Evolutionary conservation across 495 filamentous ascomycete genomes (phyloP).

Genomic region (Lasiosphaeria ovina): DNA sequence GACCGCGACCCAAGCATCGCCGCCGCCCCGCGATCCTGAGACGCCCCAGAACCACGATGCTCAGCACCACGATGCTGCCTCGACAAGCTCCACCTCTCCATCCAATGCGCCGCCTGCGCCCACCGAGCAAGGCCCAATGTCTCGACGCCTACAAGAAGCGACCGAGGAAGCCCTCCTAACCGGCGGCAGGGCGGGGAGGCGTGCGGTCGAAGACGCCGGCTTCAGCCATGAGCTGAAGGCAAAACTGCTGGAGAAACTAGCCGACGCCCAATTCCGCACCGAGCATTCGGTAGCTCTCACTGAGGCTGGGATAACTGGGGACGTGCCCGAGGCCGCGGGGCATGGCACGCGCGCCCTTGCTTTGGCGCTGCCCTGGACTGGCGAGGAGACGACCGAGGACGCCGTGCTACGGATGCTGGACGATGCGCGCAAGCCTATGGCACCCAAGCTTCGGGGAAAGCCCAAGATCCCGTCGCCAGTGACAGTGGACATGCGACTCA

Average conservation of each 20-base stretch:
- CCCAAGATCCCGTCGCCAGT: slow-evolving; percentile 47
- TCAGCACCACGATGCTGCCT: too few relatives aligned
- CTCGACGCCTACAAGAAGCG: slow-evolving; percentile 69
- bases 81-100: background rate
- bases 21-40: too few relatives aligned
- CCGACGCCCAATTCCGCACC: slow-evolving; percentile 64
- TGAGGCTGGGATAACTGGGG: slow-evolving; percentile 50
- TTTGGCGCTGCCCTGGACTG: slow-evolving; percentile 71
- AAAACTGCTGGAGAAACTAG: slow-evolving; percentile 70
- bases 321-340: slow-evolving; percentile 58
- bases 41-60: too few relatives aligned
- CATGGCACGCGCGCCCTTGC: slow-evolving; percentile 72
- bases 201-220: slow-evolving; percentile 78
- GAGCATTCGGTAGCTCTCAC: slow-evolving; percentile 70
- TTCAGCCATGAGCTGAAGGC: slow-evolving; percentile 84
- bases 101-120: background rate
- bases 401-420: slow-evolving; percentile 83
- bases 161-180: slow-evolving; percentile 75
- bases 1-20: too few relatives aligned
- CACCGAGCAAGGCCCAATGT: slow-evolving; percentile 60
- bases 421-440: slow-evolving; percentile 73
- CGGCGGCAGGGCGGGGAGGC: slow-evolving; percentile 66
- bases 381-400: slow-evolving; percentile 70
- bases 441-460: slow-evolving; percentile 41
- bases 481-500: slow-evolving; percentile 60